Evolutionary conservation across 1,139 yeast species (phyloP), one percentile per base, ranked within the genome.

Genomic region (Geotrichum klebahnii): DNA sequence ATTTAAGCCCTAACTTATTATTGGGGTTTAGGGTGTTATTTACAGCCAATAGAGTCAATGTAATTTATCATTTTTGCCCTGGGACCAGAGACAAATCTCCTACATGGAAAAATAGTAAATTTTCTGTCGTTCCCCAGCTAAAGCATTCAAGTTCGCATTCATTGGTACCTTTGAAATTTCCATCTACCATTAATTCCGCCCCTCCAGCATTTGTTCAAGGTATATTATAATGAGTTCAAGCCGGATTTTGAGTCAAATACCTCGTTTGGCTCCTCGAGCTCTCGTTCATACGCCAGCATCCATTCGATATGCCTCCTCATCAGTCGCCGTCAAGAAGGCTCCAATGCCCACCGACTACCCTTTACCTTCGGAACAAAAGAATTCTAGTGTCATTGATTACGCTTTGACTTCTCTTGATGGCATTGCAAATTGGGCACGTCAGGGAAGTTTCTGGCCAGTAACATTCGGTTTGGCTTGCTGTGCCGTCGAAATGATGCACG

Each of bases 401-500:
- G 92, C 89, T 5, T 75, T 86, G 65, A 86, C 95, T 12, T 79
- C 92, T 24, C 73, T 86, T 59, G 96, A 87, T 65, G 80, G 83
- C 55, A 79, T 86, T 59, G 92, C 90, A 59, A 84, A 84, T 72
- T 87, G 96, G 96, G 95, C 94, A 1, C 80, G 96, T 69, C 89
- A 85, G 66, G 87, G 95, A 29, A 84, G 94, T 3, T 86, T 87
- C 69, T 87, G 96, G 96, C 96, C 96, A 12, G 94, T 86, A 48
- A 87, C 96, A 44, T 87, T 87, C 69, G 96, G 95, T 38, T 75
- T 86, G 64, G 95, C 95, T 6, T 86, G 95, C 72, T 86, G 95
- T 74, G 95, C 95, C 55, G 95, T 87, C 44, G 96, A 87, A 71
- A 87, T 87, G 96, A 87, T 87, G 96, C 96, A 87, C 70, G 87